Conservation (phyloP, 2,329 filamentous ascomycete species). For the Phyllosticta ampelicida region DNA sequence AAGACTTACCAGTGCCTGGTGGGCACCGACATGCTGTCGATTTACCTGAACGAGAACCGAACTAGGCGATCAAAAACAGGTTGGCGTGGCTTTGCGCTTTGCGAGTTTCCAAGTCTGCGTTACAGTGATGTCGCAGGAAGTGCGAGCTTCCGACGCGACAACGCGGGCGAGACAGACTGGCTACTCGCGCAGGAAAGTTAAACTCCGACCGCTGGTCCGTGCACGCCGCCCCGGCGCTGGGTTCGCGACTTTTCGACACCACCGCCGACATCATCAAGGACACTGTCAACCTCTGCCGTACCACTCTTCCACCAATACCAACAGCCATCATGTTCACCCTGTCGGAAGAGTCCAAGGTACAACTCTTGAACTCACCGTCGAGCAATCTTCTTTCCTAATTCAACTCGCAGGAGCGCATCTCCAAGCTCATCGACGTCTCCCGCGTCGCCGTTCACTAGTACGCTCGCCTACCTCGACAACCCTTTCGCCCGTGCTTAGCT, state of each 20-base stretch:
- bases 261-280: neutral
- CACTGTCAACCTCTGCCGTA: neutral
- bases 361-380: conserved; percentile 16
- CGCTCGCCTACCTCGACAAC: conserved; percentile 20
- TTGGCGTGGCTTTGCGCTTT: neutral
- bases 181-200: neutral
- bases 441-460: conserved; percentile 95
- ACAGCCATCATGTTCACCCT: conserved; percentile 45
- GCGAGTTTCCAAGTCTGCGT: neutral
- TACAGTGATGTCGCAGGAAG: neutral
- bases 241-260: neutral
- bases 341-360: conserved; percentile 94
- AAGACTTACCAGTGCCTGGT: conserved; percentile 8
- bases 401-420: conserved; percentile 80
- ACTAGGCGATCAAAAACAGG: neutral
- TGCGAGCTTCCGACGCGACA: neutral
- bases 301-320: neutral
- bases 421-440: conserved; percentile 89
- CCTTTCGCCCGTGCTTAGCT: conserved; percentile 17
- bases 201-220: neutral
- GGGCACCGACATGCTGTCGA: conserved; percentile 5
- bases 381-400: neutral
- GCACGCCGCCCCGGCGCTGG: neutral
- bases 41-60: neutral
- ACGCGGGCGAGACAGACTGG: neutral